A percentile compares a stretch with the other conserved stretches of the same genome.
phyloP scores from a whole-genome alignment of 768 basidiomycete genomes.

The Phylloporus sp. region DNA sequence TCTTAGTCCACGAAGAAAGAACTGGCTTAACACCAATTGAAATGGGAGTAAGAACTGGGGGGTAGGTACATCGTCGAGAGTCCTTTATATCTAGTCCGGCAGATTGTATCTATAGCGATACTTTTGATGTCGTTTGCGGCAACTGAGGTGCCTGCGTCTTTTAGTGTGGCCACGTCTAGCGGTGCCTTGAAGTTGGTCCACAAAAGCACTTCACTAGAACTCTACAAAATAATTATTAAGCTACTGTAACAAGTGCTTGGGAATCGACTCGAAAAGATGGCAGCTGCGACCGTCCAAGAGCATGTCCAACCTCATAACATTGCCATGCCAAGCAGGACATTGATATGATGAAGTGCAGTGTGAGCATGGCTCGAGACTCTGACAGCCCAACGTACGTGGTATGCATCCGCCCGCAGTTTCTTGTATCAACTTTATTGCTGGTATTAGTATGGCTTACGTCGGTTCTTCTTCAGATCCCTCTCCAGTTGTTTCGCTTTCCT shows the following conservation, averaged over 20 bases:
- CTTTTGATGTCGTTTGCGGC: too few species aligned
- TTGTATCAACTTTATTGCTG: neutral
- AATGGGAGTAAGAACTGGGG: too few species aligned
- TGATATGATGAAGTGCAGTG: slow-evolving; percentile 8
- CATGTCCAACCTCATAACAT: slow-evolving; percentile 8
- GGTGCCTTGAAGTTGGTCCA: too few species aligned
- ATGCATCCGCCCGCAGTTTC: slow-evolving; percentile 2
- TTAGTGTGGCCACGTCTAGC: too few species aligned
- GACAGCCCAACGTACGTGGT: slow-evolving; percentile 28
- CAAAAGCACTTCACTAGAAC: too few species aligned
- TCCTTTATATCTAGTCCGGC: too few species aligned
- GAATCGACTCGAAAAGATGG: neutral
- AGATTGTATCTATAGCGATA: too few species aligned
- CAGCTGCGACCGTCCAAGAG: neutral
- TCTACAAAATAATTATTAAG: slow-evolving; percentile 6
- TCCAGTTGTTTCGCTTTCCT: slow-evolving; percentile 90
- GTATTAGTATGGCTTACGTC: slow-evolving; percentile 74
- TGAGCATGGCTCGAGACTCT: slow-evolving; percentile 24
- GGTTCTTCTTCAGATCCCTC: slow-evolving; percentile 86
- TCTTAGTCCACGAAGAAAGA: too few species aligned
- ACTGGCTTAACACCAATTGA: too few species aligned
- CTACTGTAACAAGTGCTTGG: slow-evolving; percentile 2
- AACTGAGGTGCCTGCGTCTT: too few species aligned
- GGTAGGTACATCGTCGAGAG: too few species aligned
- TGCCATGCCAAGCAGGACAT: slow-evolving; percentile 1